Evolutionary conservation across 2,329 filamentous ascomycete species (phyloP).

Genomic region (Penicillium sp.): DNA sequence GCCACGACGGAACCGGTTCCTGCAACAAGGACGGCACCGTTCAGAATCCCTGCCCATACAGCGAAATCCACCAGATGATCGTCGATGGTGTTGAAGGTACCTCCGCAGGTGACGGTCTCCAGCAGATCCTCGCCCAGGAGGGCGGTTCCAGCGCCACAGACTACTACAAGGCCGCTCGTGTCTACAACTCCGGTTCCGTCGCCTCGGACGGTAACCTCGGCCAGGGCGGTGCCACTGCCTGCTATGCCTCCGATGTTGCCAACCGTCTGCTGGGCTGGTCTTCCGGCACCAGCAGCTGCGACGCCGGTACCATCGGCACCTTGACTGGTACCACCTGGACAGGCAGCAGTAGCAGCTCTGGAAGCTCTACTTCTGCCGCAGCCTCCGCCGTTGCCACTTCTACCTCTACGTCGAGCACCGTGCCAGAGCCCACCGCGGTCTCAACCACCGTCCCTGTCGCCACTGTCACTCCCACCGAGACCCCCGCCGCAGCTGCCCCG

Average conservation of each 20-base stretch:
- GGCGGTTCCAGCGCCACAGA: constrained; percentile 18
- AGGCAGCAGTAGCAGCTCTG: constrained; percentile 11
- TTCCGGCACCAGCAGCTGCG: constrained; percentile 20
- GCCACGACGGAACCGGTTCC: constrained; percentile 28
- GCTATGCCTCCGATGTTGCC: constrained; percentile 30
- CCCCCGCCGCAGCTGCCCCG: neutral
- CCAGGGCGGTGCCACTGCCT: constrained; percentile 26
- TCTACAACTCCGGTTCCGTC: constrained; percentile 45
- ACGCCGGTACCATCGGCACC: constrained; percentile 12
- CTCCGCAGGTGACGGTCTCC: constrained; percentile 34
- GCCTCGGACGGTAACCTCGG: constrained; percentile 33
- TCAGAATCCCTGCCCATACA: constrained; percentile 25
- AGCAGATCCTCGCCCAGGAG: constrained; percentile 31
- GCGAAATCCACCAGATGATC: constrained; percentile 40
- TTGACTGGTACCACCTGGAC: constrained; percentile 12
- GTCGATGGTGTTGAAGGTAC: constrained; percentile 41
- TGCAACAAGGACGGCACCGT: constrained; percentile 35
- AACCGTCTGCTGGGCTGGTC: constrained; percentile 31
- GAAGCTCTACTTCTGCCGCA: constrained; percentile 7
- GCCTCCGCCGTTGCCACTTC: neutral
- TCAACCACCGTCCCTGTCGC: neutral
- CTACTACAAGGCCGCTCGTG: constrained; percentile 38
- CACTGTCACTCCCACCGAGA: neutral
- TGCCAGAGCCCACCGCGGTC: constrained; percentile 7
- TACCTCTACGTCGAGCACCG: neutral